Evolutionary conservation across 495 filamentous ascomycete species (phyloP).

Genomic region (Filosporella fistucella): DNA sequence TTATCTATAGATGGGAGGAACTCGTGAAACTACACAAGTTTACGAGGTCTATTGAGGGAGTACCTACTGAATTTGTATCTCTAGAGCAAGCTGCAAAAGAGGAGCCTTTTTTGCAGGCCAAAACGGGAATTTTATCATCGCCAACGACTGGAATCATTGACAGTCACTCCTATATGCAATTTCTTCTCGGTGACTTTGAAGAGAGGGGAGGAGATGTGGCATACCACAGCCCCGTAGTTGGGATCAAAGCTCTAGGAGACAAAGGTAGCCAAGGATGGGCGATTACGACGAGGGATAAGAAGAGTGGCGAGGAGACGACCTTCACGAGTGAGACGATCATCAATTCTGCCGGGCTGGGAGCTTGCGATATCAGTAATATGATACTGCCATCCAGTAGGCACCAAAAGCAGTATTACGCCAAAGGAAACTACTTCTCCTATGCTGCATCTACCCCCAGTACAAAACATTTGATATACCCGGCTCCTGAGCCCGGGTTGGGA

Average conservation of each 20-base stretch:
- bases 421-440: slow-evolving; percentile 95
- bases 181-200: slow-evolving; percentile 68
- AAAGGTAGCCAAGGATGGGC: slow-evolving; percentile 44
- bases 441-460: slow-evolving; percentile 58
- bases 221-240: slow-evolving; percentile 56
- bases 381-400: slow-evolving; percentile 58
- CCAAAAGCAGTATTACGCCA: slow-evolving; percentile 71
- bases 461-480: slow-evolving; percentile 79
- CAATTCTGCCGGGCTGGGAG: slow-evolving; percentile 81
- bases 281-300: slow-evolving; percentile 36
- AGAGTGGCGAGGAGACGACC: slow-evolving; percentile 39
- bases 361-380: slow-evolving; percentile 76
- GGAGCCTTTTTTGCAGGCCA: slow-evolving; percentile 70
- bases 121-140: slow-evolving; percentile 72
- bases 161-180: slow-evolving; percentile 78
- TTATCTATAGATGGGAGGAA: too few species aligned
- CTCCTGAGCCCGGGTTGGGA: slow-evolving; percentile 69
- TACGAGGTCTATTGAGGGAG: slow-evolving; percentile 53
- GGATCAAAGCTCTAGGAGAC: slow-evolving; percentile 57
- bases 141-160: slow-evolving; percentile 88
- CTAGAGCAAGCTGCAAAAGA: slow-evolving; percentile 50
- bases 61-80: slow-evolving; percentile 70
- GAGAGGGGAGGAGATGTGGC: slow-evolving; percentile 71
- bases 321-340: slow-evolving; percentile 74
- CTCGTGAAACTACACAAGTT: slow-evolving; percentile 63